Conservation (phyloP, 176 grass and related monocot species). For the Paspalum notatum region DNA sequence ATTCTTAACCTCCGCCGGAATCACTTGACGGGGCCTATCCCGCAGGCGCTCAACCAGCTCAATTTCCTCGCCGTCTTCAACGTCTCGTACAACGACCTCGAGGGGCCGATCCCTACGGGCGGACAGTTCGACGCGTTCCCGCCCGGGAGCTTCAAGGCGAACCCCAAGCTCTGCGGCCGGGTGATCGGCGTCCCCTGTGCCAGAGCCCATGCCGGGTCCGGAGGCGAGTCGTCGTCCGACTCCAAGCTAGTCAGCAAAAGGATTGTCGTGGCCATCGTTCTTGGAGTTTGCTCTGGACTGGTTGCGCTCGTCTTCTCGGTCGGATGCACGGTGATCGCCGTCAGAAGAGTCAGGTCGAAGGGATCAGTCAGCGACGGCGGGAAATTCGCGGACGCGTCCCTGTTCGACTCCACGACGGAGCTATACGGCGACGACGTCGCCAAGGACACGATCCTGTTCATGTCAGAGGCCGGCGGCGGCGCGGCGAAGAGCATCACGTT, state of each 20-base stretch:
- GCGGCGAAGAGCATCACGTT: constrained; percentile 34
- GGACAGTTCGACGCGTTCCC: constrained; percentile 45
- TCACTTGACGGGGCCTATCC: constrained; percentile 43
- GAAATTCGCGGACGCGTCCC: neutral
- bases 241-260: neutral
- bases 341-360: constrained; percentile 1
- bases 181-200: constrained; percentile 13
- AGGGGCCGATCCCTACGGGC: constrained; percentile 54
- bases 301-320: constrained; percentile 4
- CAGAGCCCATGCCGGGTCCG: too few relatives aligned
- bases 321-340: constrained; percentile 34
- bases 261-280: constrained; percentile 34
- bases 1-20: constrained; percentile 34
- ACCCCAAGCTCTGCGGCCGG: constrained; percentile 47
- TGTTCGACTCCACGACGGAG: constrained; percentile 48
- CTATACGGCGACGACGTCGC: constrained; percentile 9
- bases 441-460: constrained; percentile 39
- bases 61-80: constrained; percentile 42
- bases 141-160: constrained; percentile 23
- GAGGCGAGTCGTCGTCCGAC: neutral
- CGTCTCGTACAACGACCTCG: constrained; percentile 49
- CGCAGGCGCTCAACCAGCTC: constrained; percentile 14
- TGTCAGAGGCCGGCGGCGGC: constrained; percentile 1
- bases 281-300: constrained; percentile 42
- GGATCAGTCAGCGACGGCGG: constrained; percentile 16